A percentile compares a stretch with the other conserved stretches of the same genome.
Evolutionary conservation across 805 yeast genomes (phyloP).

Genomic region (Candida mattraensis): DNA sequence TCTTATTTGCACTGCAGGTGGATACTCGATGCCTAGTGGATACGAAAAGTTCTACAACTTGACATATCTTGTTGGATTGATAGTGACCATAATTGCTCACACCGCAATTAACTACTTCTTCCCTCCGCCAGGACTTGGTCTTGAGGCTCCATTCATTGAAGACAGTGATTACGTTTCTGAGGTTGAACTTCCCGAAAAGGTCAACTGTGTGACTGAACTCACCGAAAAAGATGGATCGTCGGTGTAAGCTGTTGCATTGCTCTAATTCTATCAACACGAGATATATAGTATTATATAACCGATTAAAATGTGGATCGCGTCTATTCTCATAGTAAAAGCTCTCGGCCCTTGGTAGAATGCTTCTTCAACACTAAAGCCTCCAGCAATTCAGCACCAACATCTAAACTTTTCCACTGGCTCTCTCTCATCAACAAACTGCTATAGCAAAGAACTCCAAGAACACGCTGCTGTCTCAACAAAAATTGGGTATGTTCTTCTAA

Average conservation of each 20-base stretch:
- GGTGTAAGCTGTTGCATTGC: too few species aligned
- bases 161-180: background rate
- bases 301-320: too few species aligned
- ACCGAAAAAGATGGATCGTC: slow-evolving; percentile 5
- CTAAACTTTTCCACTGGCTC: slow-evolving; percentile 7
- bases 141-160: slow-evolving; percentile 14
- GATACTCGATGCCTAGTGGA: slow-evolving; percentile 9
- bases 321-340: too few species aligned
- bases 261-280: too few species aligned
- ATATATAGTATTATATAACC: too few species aligned
- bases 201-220: slow-evolving; percentile 6
- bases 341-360: background rate
- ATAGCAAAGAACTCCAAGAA: slow-evolving; percentile 14
- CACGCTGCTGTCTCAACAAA: slow-evolving; percentile 8
- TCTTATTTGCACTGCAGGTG: slow-evolving; percentile 18
- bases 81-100: slow-evolving; percentile 11
- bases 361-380: slow-evolving; percentile 7
- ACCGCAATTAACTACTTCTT: slow-evolving; percentile 9
- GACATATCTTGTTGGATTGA: slow-evolving; percentile 15
- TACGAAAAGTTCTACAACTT: slow-evolving; percentile 17
- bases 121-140: slow-evolving; percentile 12
- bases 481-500: slow-evolving; percentile 1
- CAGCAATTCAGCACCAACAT: slow-evolving; percentile 2
- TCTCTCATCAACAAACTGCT: slow-evolving; percentile 6
- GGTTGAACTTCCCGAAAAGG: slow-evolving; percentile 3